Conservation (phyloP, 192 early-diverging fungal genomes). For the Phycomyces nitens region DNA sequence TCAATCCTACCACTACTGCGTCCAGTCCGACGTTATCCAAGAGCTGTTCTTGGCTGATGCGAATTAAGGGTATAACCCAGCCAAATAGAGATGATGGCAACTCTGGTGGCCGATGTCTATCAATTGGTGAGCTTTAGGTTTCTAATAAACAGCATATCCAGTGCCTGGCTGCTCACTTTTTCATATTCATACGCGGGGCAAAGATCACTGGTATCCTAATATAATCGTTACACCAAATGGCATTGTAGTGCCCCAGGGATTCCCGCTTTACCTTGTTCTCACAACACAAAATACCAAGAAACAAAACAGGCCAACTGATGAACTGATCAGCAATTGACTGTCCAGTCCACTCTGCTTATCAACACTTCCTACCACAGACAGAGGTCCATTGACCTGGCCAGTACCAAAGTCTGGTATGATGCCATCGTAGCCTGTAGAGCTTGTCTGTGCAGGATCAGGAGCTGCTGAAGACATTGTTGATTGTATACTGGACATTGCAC, state of each 20-base stretch:
- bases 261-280: constrained; percentile 23
- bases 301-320: constrained; percentile 9
- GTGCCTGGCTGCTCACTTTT: constrained; percentile 11
- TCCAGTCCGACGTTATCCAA: constrained; percentile 57
- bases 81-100: constrained; percentile 46
- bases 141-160: background rate
- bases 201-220: constrained; percentile 18
- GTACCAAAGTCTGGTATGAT: background rate
- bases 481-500: background rate
- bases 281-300: constrained; percentile 28
- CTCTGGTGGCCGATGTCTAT: constrained; percentile 42
- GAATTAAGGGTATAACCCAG: constrained; percentile 48
- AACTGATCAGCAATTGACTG: constrained; percentile 22
- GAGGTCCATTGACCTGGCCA: background rate
- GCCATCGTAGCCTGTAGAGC: background rate
- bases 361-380: background rate
- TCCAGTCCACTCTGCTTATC: constrained; percentile 21
- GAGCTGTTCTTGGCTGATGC: constrained; percentile 37
- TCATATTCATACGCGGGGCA: constrained; percentile 30
- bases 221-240: background rate
- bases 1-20: constrained; percentile 50
- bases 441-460: background rate
- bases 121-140: background rate
- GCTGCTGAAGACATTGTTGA: background rate
- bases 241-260: background rate